phyloP scores from a whole-genome alignment of 2,329 filamentous ascomycete genomes.

The Nigrograna mackinnonii region DNA sequence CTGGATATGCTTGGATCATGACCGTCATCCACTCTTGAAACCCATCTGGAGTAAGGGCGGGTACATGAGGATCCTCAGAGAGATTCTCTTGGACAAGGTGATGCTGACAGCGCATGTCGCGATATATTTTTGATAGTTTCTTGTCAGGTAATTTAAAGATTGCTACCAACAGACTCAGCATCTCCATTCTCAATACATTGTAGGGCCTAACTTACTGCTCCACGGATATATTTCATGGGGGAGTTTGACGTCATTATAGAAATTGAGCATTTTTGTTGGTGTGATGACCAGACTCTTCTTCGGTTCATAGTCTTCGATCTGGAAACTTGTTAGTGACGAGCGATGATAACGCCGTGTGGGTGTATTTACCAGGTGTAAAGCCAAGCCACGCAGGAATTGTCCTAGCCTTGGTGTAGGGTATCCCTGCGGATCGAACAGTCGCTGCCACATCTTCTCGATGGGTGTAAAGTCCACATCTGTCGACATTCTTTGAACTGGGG shows the following conservation, averaged over 20 bases:
- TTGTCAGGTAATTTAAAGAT: constrained; percentile 48
- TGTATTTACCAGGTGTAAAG: constrained; percentile 68
- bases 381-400: constrained; percentile 74
- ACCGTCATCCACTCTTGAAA: constrained; percentile 68
- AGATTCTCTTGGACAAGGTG: constrained; percentile 50
- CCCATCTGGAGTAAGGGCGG: constrained; percentile 50
- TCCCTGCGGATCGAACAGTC: constrained; percentile 70
- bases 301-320: constrained; percentile 73
- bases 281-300: constrained; percentile 72
- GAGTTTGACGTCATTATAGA: constrained; percentile 71
- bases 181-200: neutral
- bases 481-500: constrained; percentile 28
- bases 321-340: constrained; percentile 10
- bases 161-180: constrained; percentile 19
- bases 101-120: constrained; percentile 51
- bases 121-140: constrained; percentile 50
- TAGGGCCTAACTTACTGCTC: constrained; percentile 55
- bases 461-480: constrained; percentile 40
- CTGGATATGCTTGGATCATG: constrained; percentile 75
- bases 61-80: constrained; percentile 47
- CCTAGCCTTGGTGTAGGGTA: constrained; percentile 69
- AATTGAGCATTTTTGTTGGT: constrained; percentile 73
- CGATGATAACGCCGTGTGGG: neutral
- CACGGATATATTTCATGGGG: constrained; percentile 71
- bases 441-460: constrained; percentile 74